Evolutionary conservation across 495 filamentous ascomycete genomes (phyloP).

Genomic region (Xylaria acuta): DNA sequence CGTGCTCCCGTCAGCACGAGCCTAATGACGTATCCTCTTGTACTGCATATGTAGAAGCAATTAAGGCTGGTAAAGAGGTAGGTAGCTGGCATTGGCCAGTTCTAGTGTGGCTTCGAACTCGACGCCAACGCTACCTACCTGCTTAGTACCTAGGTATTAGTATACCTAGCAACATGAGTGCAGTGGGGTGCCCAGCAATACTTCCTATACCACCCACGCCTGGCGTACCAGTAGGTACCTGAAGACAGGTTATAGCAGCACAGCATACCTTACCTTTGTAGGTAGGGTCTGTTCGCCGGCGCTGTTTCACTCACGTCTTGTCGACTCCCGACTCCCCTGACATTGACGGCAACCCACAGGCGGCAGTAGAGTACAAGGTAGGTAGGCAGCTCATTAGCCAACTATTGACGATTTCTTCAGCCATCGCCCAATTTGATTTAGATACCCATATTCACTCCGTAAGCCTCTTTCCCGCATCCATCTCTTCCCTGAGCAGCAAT

Average conservation of each 20-base stretch:
- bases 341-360: background rate
- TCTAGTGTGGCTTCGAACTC: background rate
- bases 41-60: too few species aligned
- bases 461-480: background rate
- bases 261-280: too few species aligned
- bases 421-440: background rate
- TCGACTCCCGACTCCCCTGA: background rate
- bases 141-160: too few species aligned
- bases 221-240: background rate
- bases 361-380: background rate
- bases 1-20: too few species aligned
- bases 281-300: background rate
- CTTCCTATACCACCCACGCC: too few species aligned
- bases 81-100: too few species aligned
- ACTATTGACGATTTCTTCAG: constrained; percentile 6
- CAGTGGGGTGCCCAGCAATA: too few species aligned
- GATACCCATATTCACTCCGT: constrained; percentile 9
- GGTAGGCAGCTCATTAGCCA: background rate
- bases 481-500: background rate
- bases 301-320: constrained; percentile 6
- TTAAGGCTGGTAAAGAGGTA: constrained; percentile 1
- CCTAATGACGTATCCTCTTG: background rate
- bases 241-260: background rate
- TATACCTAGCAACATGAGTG: too few species aligned
- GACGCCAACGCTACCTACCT: background rate